These are phyloP conservation scores for Drechslerella dactyloides DNA, from an alignment of 2,329 filamentous ascomycete genomes.

Conservation along the genomic window DNA sequence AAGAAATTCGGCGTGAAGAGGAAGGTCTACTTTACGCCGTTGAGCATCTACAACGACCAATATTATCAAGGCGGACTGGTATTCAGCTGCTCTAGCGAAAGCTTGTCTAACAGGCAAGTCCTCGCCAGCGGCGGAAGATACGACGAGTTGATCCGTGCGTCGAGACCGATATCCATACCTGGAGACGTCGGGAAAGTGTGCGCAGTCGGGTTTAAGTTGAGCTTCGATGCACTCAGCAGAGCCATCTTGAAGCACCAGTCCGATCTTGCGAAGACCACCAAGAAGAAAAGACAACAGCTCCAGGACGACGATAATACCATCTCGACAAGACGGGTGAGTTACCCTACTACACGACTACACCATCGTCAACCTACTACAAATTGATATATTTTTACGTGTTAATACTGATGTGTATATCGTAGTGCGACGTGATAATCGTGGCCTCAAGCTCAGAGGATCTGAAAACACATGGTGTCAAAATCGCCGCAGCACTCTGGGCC, in stretches of 20 bases:
- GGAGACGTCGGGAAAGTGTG: constrained; percentile 71
- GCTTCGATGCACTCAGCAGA: constrained; percentile 80
- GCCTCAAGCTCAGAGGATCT: constrained; percentile 82
- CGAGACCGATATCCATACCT: constrained; percentile 67
- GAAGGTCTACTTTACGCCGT: constrained; percentile 81
- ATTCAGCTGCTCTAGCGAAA: constrained; percentile 89
- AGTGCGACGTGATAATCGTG: constrained; percentile 84
- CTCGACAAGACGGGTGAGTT: constrained; percentile 63
- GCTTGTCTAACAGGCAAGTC: constrained; percentile 76
- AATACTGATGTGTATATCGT: constrained; percentile 58
- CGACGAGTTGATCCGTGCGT: constrained; percentile 84
- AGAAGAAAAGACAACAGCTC: constrained; percentile 58
- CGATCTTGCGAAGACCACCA: constrained; percentile 53
- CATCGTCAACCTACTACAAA: no score
- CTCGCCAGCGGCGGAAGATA: constrained; percentile 94
- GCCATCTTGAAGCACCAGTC: constrained; percentile 64
- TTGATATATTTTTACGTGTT: constrained; percentile 8
- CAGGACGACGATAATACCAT: constrained; percentile 69
- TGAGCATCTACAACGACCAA: constrained; percentile 87
- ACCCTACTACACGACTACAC: no score
- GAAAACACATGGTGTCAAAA: constrained; percentile 73
- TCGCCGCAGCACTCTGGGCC: constrained; percentile 69
- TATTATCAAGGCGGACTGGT: constrained; percentile 86
- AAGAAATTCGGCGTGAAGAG: constrained; percentile 75
- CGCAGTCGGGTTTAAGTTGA: constrained; percentile 89